phyloP scores from a whole-genome alignment of 768 basidiomycete genomes.

The Neoboletus magnificus region DNA sequence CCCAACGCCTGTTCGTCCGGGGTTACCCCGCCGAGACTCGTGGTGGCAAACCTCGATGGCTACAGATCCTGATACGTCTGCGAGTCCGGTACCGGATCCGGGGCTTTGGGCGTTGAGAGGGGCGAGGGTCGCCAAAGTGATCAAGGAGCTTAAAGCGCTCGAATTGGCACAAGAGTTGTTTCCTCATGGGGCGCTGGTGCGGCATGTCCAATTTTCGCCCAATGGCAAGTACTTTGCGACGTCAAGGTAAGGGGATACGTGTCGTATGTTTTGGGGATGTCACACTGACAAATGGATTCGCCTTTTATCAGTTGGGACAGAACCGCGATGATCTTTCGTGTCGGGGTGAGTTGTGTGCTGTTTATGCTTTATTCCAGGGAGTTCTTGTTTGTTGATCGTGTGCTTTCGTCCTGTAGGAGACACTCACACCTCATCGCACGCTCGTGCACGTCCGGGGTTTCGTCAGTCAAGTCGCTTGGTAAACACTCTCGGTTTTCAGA shows the following conservation, averaged over 20 bases:
- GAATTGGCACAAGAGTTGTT: slow-evolving; percentile 36
- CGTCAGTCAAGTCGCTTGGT: slow-evolving; percentile 55
- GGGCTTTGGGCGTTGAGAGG: slow-evolving; percentile 30
- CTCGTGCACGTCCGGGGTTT: slow-evolving; percentile 51
- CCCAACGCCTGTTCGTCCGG: slow-evolving; percentile 15
- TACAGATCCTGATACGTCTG: not conserved
- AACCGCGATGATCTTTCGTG: slow-evolving; percentile 45
- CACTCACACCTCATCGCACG: slow-evolving; percentile 40
- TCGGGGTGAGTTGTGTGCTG: slow-evolving; percentile 34
- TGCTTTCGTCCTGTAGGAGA: slow-evolving; percentile 31
- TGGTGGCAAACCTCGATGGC: slow-evolving; percentile 25
- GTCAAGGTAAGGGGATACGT: slow-evolving; percentile 37
- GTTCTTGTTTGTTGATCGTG: not conserved
- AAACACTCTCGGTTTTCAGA: not conserved
- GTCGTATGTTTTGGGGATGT: not conserved
- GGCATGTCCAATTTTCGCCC: slow-evolving; percentile 56
- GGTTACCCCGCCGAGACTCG: slow-evolving; percentile 24
- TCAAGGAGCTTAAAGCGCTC: slow-evolving; percentile 41
- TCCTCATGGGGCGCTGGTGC: slow-evolving; percentile 46
- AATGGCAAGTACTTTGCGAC: slow-evolving; percentile 53
- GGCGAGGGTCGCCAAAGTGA: slow-evolving; percentile 37
- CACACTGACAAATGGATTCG: not conserved
- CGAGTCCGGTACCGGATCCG: slow-evolving; percentile 19
- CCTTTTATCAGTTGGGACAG: slow-evolving; percentile 42
- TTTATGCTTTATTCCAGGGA: not conserved